These are phyloP conservation scores for Sporobolomyces pararoseus DNA, from an alignment of 768 basidiomycete genomes.

Conservation along the genomic window DNA sequence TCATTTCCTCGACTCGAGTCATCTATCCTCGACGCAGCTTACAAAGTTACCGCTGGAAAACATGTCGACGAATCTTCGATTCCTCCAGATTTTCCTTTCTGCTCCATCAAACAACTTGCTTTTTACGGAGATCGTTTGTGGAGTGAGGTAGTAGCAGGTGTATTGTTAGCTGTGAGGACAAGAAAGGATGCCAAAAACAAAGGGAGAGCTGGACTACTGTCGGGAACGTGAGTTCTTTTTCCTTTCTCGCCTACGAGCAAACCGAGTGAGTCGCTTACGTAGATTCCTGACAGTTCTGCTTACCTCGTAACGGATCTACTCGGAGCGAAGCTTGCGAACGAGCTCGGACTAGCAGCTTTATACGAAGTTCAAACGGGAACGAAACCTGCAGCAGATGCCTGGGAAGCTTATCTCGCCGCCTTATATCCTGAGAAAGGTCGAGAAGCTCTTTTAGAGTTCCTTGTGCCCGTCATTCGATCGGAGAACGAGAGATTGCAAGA, in stretches of 20 bases:
- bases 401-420: slow-evolving; percentile 3
- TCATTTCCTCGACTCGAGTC: not conserved
- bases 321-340: too few species aligned
- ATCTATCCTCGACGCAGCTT: not conserved
- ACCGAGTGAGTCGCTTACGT: too few species aligned
- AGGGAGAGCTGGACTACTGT: too few species aligned
- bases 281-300: too few species aligned
- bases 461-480: not conserved
- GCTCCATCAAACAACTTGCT: not conserved
- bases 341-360: too few species aligned
- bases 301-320: too few species aligned
- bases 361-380: too few species aligned
- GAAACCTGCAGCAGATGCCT: not conserved
- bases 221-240: too few species aligned
- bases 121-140: not conserved
- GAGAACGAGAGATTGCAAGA: not conserved
- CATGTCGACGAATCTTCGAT: not conserved
- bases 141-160: not conserved
- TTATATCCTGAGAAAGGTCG: not conserved
- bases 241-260: too few species aligned
- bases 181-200: not conserved
- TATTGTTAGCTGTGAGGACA: not conserved
- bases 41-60: not conserved
- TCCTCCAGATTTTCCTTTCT: not conserved
- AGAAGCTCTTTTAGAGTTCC: not conserved